Evolutionary conservation across 768 basidiomycete species (phyloP), one percentile per base, ranked within the genome.

Genomic region (Mycena leptocephala): DNA sequence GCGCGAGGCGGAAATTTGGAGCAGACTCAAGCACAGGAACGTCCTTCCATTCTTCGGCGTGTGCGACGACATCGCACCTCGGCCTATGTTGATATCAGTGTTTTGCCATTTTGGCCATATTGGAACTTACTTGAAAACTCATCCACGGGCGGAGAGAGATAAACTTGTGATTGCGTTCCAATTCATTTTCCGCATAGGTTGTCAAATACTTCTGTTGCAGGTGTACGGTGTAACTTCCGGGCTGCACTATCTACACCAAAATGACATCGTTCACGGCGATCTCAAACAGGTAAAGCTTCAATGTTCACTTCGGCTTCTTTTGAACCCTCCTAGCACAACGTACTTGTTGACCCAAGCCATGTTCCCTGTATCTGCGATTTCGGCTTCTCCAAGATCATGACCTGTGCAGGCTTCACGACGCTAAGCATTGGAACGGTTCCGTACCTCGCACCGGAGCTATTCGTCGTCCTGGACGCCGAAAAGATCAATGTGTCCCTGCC

Each of bases 371-470:
- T 82, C 6, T 59, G 76, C 10, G 82, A 82, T 62, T 82, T 81
- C 37, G 81, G 81, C 3, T 61, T 82, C n/a, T 78, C 80, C 2
- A 51, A 33, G 35, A 64, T 76, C 9, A 16, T 76, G 3, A 72
- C 72, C 64, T 39, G 28, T 18, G 56, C 41, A 24, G 76, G 76
- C 13, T 68, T 62, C 61, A 75, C 74, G 28, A 74, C 77, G 8
- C 22, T 39, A 32, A 77, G 68, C 48, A 56, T 64, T 22, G 77
- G 77, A 6, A 74, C 79, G 16, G 18, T 70, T 9, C 79, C 77
- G 2, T 81, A 77, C 56, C 78, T 79, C 77, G 75, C 77, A 30
- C 80, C 80, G 3, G 80, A 81, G 48, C 51, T 76, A 10, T 72
- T 81, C 26, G 24, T 59, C 4, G 48, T 73, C 7, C 28, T 46